phyloP scores from a whole-genome alignment of 2,329 filamentous ascomycete species.

The Hirsutella minnesotensis region DNA sequence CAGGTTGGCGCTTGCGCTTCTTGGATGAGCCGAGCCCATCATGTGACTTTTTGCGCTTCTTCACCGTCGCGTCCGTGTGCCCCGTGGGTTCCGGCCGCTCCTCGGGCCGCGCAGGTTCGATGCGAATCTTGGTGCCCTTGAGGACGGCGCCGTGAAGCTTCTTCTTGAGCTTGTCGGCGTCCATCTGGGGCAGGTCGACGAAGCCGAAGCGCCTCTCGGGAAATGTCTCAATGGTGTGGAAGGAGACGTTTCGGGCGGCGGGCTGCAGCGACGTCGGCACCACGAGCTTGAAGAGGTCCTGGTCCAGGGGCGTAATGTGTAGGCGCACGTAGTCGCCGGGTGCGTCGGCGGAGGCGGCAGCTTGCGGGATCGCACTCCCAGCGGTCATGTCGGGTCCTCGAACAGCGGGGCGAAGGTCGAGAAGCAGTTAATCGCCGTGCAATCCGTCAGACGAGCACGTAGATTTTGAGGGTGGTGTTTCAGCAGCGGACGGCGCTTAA shows the following conservation, averaged over 20 bases:
- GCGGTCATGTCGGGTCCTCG: conserved; percentile 11
- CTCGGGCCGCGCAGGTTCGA: conserved; percentile 66
- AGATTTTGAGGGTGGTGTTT: too few species aligned
- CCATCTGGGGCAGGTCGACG: conserved; percentile 66
- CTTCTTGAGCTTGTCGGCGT: conserved; percentile 83
- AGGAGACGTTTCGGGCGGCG: conserved; percentile 71
- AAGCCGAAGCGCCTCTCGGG: conserved; percentile 87
- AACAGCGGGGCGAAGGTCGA: not conserved
- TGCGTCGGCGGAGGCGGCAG: conserved; percentile 6
- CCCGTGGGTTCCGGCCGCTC: conserved; percentile 21
- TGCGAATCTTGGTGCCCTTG: conserved; percentile 71
- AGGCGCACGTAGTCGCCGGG: conserved; percentile 32
- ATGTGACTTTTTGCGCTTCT: conserved; percentile 22
- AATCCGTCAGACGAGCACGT: too few species aligned
- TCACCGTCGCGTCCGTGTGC: conserved; percentile 12
- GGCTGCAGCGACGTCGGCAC: conserved; percentile 56
- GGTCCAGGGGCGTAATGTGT: conserved; percentile 79
- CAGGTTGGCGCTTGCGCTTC: conserved; percentile 39
- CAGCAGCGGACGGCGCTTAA: too few species aligned
- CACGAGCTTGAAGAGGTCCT: conserved; percentile 59
- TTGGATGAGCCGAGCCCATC: conserved; percentile 21
- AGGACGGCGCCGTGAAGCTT: conserved; percentile 81
- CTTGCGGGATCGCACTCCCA: too few species aligned
- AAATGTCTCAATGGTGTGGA: conserved; percentile 73
- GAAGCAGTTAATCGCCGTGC: too few species aligned